These are phyloP conservation scores for Miscanthus sacchariflorus DNA, from an alignment of 202 grass and related monocot species.

Conservation along the genomic window DNA sequence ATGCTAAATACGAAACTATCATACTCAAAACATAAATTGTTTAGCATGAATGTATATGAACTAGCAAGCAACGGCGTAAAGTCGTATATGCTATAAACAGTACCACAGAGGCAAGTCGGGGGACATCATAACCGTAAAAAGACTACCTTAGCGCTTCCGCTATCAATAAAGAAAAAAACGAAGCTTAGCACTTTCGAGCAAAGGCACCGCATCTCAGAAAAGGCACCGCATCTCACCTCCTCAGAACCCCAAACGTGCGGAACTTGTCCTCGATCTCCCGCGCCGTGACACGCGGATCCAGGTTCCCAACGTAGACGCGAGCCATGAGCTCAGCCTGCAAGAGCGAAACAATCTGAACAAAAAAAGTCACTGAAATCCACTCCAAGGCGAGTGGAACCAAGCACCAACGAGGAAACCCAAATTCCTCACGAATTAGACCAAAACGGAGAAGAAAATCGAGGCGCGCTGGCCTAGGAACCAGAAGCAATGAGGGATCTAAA, in stretches of 20 bases:
- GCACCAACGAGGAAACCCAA: not conserved
- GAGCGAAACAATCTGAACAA: not conserved
- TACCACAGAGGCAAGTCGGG: not conserved
- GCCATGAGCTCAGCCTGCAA: slow-evolving; percentile 66
- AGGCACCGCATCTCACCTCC: slow-evolving; percentile 66
- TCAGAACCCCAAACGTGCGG: slow-evolving; percentile 89
- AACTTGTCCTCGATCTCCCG: slow-evolving; percentile 95
- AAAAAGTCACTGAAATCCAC: slow-evolving; percentile 10
- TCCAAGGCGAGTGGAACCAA: slow-evolving; percentile 37
- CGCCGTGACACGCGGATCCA: slow-evolving; percentile 81
- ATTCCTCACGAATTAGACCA: slow-evolving; percentile 10
- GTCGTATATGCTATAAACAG: not conserved
- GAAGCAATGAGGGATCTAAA: slow-evolving; percentile 22
- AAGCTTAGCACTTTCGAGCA: slow-evolving; percentile 3
- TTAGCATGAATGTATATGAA: not conserved
- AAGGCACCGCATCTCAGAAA: slow-evolving; percentile 46
- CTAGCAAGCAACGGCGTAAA: not conserved
- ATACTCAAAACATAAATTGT: not conserved
- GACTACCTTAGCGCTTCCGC: not conserved
- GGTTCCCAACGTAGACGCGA: slow-evolving; percentile 96
- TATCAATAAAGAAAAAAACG: not conserved
- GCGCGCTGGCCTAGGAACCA: not conserved
- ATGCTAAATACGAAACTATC: slow-evolving; percentile 3
- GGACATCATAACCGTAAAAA: not conserved
- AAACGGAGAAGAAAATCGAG: slow-evolving; percentile 25